These are phyloP conservation scores for Globisporangium paddicum DNA, from an alignment of 352 stramenopile species.

Conservation along the genomic window DNA sequence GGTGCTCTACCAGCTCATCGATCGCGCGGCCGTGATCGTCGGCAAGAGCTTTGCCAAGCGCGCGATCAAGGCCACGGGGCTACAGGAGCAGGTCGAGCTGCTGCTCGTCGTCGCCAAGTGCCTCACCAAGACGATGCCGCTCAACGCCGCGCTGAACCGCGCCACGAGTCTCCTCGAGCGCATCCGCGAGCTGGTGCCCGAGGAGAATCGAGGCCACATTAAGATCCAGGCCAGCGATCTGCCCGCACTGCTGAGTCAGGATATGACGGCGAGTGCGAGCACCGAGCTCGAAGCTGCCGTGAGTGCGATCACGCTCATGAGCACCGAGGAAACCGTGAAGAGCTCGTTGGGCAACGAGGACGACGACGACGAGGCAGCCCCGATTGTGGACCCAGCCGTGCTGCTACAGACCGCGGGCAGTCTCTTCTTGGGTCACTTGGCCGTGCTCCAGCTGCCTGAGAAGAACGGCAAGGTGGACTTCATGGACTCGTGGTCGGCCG, in stretches of 20 bases:
- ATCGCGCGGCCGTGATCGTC: conserved; percentile 53
- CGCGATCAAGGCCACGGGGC: conserved; percentile 34
- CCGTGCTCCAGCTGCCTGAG: conserved; percentile 39
- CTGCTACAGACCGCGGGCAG: conserved; percentile 42
- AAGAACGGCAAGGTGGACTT: conserved; percentile 60
- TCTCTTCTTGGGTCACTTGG: conserved; percentile 50
- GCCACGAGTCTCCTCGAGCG: neutral
- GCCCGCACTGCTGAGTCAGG: conserved; percentile 13
- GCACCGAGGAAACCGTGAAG: conserved; percentile 41
- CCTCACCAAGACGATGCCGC: conserved; percentile 32
- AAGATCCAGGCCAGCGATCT: conserved; percentile 2
- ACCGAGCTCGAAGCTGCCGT: conserved; percentile 22
- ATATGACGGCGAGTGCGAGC: conserved; percentile 11
- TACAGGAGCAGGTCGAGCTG: conserved; percentile 56
- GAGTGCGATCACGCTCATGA: conserved; percentile 60
- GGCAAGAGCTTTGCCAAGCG: conserved; percentile 55
- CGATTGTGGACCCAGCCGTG: conserved; percentile 26
- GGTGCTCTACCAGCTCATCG: conserved; percentile 55
- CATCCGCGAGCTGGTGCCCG: neutral
- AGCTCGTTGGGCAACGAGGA: conserved; percentile 21
- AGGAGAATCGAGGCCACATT: neutral
- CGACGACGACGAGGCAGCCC: conserved; percentile 17
- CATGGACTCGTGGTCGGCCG: conserved; percentile 68
- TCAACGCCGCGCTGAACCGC: conserved; percentile 36
- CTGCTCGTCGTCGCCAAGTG: conserved; percentile 55